Evolutionary conservation across 2,329 filamentous ascomycete species (phyloP).

Genomic region (Colletotrichum nymphaeae): DNA sequence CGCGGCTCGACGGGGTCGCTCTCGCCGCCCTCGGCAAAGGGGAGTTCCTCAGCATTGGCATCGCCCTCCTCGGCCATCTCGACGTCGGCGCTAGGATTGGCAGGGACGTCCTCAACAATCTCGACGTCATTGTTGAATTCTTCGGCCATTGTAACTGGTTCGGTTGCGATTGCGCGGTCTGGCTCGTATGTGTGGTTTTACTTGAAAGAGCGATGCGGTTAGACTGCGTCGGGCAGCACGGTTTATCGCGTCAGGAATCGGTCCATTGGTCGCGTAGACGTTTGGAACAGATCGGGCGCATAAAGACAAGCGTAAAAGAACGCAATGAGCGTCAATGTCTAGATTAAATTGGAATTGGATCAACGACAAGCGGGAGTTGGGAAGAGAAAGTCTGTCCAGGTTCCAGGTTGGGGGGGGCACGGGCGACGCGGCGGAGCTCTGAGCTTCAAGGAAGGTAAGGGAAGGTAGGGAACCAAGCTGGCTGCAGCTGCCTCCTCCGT

Average conservation of each 20-base stretch:
- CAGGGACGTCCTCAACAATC: conserved; percentile 40
- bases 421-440: not conserved
- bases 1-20: conserved; percentile 48
- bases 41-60: conserved; percentile 47
- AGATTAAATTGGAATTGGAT: not conserved
- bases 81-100: conserved; percentile 48
- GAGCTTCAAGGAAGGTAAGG: not conserved
- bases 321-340: not conserved
- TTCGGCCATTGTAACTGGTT: conserved; percentile 33
- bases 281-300: not conserved
- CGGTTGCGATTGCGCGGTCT: not conserved
- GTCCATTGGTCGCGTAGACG: not conserved
- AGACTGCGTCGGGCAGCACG: not conserved
- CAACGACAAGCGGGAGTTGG: not conserved
- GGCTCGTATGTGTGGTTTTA: no score
- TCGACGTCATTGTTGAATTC: conserved; percentile 39
- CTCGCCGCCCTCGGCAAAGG: conserved; percentile 51
- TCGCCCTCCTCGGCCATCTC: conserved; percentile 51
- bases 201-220: not conserved
- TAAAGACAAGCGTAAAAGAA: not conserved
- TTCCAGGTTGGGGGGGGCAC: not conserved
- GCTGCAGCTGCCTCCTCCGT: not conserved
- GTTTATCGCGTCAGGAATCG: not conserved
- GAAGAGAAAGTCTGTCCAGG: not conserved
- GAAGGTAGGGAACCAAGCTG: not conserved